Evolutionary conservation across 345 rosid species (phyloP), one percentile per base, ranked within the genome.

Genomic region (Combretum micranthum): DNA sequence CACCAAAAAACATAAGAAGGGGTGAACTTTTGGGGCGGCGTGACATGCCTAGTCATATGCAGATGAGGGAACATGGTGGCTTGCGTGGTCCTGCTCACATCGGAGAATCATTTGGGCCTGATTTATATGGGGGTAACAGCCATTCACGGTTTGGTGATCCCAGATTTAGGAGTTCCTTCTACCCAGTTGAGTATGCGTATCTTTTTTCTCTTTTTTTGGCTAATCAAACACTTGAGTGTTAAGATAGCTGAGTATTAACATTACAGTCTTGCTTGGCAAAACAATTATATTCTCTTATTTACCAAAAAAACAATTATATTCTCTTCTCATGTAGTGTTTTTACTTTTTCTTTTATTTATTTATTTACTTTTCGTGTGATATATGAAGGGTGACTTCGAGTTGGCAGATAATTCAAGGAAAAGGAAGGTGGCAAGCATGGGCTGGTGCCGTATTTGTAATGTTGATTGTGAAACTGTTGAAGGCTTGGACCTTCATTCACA

Each of bases 361-460:
- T 39, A n/a, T 18, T 61, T 15, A 9, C 11, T 39, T 20, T 2
- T 44, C 17, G 44, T 32, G 39, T 53, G 2, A 3, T 47, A 14
- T 48, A 44, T 50, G 50, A 72, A 88, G 93, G 81, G 79, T 49
- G 80, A 70, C 4, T 43, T 67, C 65, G 84, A 78, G 44, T 50
- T 78, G 55, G 73, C 72, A 64, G 90, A 76, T 47, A 69, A 64
- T 69, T 64, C 71, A 21, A 81, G 90, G 62, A 83, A 75, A 74
- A 77, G 87, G 70, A 79, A 59, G 67, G 53, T 71, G 19, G 19
- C 66, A 53, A 70, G 68, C 80, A 72, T 62, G 77, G 91, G 85
- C 39, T 87, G 96, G 96, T 87, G 95, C 58, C 85, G 87, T 21
- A 80, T 87, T 44, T 87, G 96, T 76, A 83, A 81, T 60, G 73